Evolutionary conservation across 176 grass and related monocot genomes (phyloP), one percentile per base, ranked within the genome.

Genomic region (Oryza glaberrima): DNA sequence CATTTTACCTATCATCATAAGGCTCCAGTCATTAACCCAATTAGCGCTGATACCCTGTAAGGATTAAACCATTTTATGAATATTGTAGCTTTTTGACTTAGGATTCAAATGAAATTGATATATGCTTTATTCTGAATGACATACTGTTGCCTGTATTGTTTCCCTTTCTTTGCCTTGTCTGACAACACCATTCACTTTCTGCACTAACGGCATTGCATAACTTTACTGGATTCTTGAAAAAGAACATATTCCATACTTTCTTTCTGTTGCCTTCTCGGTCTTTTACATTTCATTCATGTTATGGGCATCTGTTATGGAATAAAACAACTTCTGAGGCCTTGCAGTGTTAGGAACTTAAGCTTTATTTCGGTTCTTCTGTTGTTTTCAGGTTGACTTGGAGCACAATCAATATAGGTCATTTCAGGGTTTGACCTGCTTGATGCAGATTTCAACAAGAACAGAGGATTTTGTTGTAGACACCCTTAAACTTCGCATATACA

Each of bases 371-470:
- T 72, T 70, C 76, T 5, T 85, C 34, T 77, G 19, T 65, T 71
- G 66, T 88, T 84, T 80, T 84, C 93, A 99, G 96, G 93, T 99
- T 61, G 96, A 99, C 92, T 92, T 99, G 91, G 96, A 99, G 87
- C 96, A 99, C 82, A 96, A 99, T 74, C 96, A 99, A 43, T 99
- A 96, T 87, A 84, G 96, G 25, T 96, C 96, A 81, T 99, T 94
- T 94, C 96, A 94, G 85, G 96, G 96, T 67, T 77, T 99, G 78
- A 99, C 96, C 67, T 99, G 96, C 83, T 89, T 99, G 86, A 96
- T 99, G 96, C 96, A 99, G 84, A 94, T 99, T 77, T 99, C 96
- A 90, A 99, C 96, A 79, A 99, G 96, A 92, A 92, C 88, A 67
- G 93, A 99, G 64, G 90, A 99, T 77, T 99, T 94, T 88, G 78